Base-by-base conservation (phyloP, 2,329 filamentous ascomycete species). In the Aspergillus pseudoviridinutans region DNA sequence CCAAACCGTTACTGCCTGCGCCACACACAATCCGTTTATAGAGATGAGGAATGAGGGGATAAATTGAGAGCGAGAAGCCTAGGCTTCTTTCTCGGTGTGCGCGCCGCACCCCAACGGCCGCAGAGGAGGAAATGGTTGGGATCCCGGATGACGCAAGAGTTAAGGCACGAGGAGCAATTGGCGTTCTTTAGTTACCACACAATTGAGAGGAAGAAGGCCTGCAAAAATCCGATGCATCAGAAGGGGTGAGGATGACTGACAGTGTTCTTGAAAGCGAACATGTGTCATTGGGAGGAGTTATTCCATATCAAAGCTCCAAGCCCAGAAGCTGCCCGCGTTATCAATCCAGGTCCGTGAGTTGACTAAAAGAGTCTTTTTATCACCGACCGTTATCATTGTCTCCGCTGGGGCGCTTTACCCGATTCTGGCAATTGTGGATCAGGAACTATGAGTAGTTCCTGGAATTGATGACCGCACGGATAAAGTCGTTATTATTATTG, bases 101-200 rank as follows among this genome's bases (percentile, higher is more conserved):
- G 51, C 8, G 41, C 51, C 28, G 50, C 12, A 25, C 22, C 28
- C 35, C 54, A 24, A 14, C 27, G 32, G 52, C 42, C 29, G 49
- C 6, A 41, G 35, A 46, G 35, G 20, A 54, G 57, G 24, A 51
- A 51, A 53, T 42, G 28, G 51, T 49, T 42, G 41, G 56, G 57
- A 54, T 50, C 32, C 44, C 35, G 50, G 35, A 64, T 65, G 63
- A 64, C 63, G 63, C 61, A 65, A 62, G 61, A 57, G 47, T 54
- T 56, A 49, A 51, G 32, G 52, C 28, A 46, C 54, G 22, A 49
- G 53, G 27, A 54, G 35, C 50, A 59, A 58, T 62, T 53, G 59
- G 49, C 61, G 61, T 63, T 28, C 56, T 56, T 53, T 24, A 49
- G 41, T 35, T 24, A 57, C 49, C 52, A 54, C 28, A 25, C 5